Evolutionary conservation across 192 early-diverging fungal species (phyloP).

Genomic region (Backusella tuberculispora): DNA sequence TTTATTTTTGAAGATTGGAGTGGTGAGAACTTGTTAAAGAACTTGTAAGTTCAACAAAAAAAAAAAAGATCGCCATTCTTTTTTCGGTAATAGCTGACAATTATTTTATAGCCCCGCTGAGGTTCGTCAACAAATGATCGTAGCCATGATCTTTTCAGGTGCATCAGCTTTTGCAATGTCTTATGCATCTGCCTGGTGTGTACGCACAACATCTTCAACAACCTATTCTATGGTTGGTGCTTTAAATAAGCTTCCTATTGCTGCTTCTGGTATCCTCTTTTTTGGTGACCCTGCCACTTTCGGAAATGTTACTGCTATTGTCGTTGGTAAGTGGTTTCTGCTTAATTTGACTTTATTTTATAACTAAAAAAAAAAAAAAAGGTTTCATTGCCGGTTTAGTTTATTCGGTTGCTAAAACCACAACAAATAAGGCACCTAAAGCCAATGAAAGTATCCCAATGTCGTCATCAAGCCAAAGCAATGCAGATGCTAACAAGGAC

Average conservation of each 20-base stretch:
- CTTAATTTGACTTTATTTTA: constrained; percentile 12
- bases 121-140: constrained; percentile 56
- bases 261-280: constrained; percentile 93
- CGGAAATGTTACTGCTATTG: constrained; percentile 83
- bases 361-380: neutral
- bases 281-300: constrained; percentile 86
- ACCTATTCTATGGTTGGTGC: constrained; percentile 98
- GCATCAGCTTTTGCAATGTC: constrained; percentile 90
- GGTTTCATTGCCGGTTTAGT: constrained; percentile 73
- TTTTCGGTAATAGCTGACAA: constrained; percentile 6
- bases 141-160: constrained; percentile 79
- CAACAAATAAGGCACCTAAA: constrained; percentile 51
- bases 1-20: constrained; percentile 73
- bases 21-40: constrained; percentile 57
- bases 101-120: constrained; percentile 42
- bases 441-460: constrained; percentile 41
- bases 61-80: constrained; percentile 5
- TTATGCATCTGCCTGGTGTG: constrained; percentile 82
- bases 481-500: constrained; percentile 43
- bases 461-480: constrained; percentile 46
- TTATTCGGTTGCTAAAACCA: constrained; percentile 75
- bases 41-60: constrained; percentile 50
- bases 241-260: constrained; percentile 97
- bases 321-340: constrained; percentile 66
- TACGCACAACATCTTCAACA: constrained; percentile 72